Conservation (phyloP, 1,284 basidiomycete genomes). For the Pseudozyma tsukubaensis region DNA sequence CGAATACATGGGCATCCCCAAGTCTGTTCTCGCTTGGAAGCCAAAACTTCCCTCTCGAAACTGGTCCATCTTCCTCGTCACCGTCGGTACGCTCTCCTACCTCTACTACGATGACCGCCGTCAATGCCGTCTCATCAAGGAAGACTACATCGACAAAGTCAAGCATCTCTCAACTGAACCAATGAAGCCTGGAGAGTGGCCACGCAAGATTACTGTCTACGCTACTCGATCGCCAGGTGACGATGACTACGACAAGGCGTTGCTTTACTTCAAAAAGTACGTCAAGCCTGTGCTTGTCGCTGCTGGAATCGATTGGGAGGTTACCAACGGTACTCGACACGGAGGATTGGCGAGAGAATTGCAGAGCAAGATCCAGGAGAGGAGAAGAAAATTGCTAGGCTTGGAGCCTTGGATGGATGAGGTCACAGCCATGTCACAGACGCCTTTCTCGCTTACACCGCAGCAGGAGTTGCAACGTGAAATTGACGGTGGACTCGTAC, state of each 20-base stretch:
- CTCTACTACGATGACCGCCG: slow-evolving; percentile 86
- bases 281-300: slow-evolving; percentile 96
- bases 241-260: slow-evolving; percentile 85
- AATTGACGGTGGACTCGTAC: slow-evolving; percentile 82
- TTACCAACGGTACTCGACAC: slow-evolving; percentile 82
- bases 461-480: slow-evolving; percentile 75
- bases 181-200: slow-evolving; percentile 76
- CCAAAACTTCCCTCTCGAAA: slow-evolving; percentile 83
- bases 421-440: slow-evolving; percentile 69
- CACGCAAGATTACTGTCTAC: slow-evolving; percentile 86
- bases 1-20: slow-evolving; percentile 71
- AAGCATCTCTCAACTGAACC: slow-evolving; percentile 79
- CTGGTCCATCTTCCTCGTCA: slow-evolving; percentile 88
- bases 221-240: slow-evolving; percentile 92
- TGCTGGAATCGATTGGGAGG: slow-evolving; percentile 90
- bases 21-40: slow-evolving; percentile 70
- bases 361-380: slow-evolving; percentile 77
- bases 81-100: slow-evolving; percentile 78
- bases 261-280: slow-evolving; percentile 92
- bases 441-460: slow-evolving; percentile 75
- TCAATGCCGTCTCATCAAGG: slow-evolving; percentile 80
- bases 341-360: slow-evolving; percentile 84
- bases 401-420: slow-evolving; percentile 60
- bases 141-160: slow-evolving; percentile 84
- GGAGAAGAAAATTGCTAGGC: slow-evolving; percentile 72